Percentiles rank a stretch among this genome's conserved stretches.
Conservation (phyloP, 2,329 filamentous ascomycete genomes). For the Coniella vitis region DNA sequence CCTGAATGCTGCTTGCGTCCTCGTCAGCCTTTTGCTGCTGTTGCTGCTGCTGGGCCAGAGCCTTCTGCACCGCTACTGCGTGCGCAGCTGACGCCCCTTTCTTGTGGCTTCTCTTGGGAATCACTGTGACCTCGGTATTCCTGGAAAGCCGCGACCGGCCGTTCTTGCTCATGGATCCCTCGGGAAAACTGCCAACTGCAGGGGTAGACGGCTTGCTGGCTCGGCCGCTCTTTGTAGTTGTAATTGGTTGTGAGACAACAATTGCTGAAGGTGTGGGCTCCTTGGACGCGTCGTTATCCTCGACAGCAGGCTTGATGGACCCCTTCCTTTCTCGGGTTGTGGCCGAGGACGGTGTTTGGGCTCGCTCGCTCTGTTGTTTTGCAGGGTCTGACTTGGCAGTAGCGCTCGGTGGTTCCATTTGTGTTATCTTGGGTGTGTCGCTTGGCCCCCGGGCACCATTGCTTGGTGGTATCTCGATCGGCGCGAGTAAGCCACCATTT, state of each 20-base stretch:
- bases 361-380: slow-evolving; percentile 11
- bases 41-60: slow-evolving; percentile 19
- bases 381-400: slow-evolving; percentile 29
- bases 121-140: slow-evolving; percentile 30
- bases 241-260: slow-evolving; percentile 35
- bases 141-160: slow-evolving; percentile 48
- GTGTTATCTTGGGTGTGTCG: slow-evolving; percentile 40
- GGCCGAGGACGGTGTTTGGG: slow-evolving; percentile 17
- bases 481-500: slow-evolving; percentile 40
- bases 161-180: slow-evolving; percentile 28
- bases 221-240: slow-evolving; percentile 48
- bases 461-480: slow-evolving; percentile 29
- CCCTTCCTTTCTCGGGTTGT: slow-evolving; percentile 24
- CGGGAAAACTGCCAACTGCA: slow-evolving; percentile 52
- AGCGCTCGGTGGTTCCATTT: slow-evolving; percentile 38
- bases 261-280: slow-evolving; percentile 32
- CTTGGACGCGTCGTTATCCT: slow-evolving; percentile 35
- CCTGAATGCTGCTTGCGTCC: slow-evolving; percentile 11
- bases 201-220: slow-evolving; percentile 63
- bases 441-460: slow-evolving; percentile 26
- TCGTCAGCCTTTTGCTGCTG: slow-evolving; percentile 21
- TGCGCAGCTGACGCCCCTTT: slow-evolving; percentile 41
- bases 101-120: slow-evolving; percentile 52
- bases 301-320: slow-evolving; percentile 34
- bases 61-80: slow-evolving; percentile 32